Evolutionary conservation across 805 yeast species (phyloP).

Genomic region (Huiozyma naganishii): DNA sequence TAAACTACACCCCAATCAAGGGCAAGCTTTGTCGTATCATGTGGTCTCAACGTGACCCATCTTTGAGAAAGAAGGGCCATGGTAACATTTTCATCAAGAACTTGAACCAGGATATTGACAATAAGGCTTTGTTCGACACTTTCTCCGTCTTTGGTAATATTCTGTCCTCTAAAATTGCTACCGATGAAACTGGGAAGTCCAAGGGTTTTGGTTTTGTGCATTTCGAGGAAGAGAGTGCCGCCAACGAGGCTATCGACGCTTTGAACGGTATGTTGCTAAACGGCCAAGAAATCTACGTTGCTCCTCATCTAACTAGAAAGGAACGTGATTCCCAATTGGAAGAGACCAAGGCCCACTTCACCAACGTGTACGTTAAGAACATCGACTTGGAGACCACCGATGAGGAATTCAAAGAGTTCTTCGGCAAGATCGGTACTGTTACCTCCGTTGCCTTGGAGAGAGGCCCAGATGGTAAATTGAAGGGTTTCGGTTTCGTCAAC

Average conservation of each 20-base stretch:
- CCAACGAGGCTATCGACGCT: slow-evolving; percentile 88
- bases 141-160: slow-evolving; percentile 94
- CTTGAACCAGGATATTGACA: slow-evolving; percentile 95
- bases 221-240: slow-evolving; percentile 87
- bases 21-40: slow-evolving; percentile 97
- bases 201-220: slow-evolving; percentile 97
- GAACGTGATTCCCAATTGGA: slow-evolving; percentile 92
- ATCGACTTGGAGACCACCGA: slow-evolving; percentile 59
- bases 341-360: slow-evolving; percentile 83
- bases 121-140: slow-evolving; percentile 97
- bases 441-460: slow-evolving; percentile 74
- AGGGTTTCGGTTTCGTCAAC: slow-evolving; percentile 95
- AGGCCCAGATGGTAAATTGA: slow-evolving; percentile 79
- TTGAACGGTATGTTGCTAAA: slow-evolving; percentile 97
- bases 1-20: slow-evolving; percentile 87
- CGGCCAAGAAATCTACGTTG: slow-evolving; percentile 92
- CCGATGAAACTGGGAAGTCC: slow-evolving; percentile 82
- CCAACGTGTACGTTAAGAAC: slow-evolving; percentile 94
- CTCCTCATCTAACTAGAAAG: slow-evolving; percentile 82
- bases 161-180: slow-evolving; percentile 93
- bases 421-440: slow-evolving; percentile 63
- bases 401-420: slow-evolving; percentile 61
- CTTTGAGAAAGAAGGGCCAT: slow-evolving; percentile 85
- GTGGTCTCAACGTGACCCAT: slow-evolving; percentile 99
- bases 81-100: slow-evolving; percentile 97